Evolutionary conservation across 495 filamentous ascomycete genomes (phyloP).

Genomic region (Peziza echinospora): DNA sequence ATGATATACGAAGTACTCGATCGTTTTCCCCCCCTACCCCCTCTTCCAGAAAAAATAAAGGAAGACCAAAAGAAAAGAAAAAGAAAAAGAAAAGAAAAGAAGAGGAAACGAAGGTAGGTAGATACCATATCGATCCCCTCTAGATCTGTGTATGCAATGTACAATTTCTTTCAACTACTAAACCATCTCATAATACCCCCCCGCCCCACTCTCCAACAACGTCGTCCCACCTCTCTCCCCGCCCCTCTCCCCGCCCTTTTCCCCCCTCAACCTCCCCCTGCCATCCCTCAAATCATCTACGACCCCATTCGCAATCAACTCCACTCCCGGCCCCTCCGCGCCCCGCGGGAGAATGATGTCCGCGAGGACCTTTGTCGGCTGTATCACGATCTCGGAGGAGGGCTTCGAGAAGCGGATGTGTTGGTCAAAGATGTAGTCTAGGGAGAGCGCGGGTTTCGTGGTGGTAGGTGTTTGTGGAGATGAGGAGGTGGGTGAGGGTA

Average conservation of each 20-base stretch:
- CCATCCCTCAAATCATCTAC: slow-evolving; percentile 9
- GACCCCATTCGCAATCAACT: slow-evolving; percentile 15
- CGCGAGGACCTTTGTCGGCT: slow-evolving; percentile 12
- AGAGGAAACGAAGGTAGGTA: too few relatives aligned
- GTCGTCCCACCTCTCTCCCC: background rate
- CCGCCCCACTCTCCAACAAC: background rate
- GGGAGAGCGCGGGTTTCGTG: slow-evolving; percentile 3
- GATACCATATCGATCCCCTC: too few relatives aligned
- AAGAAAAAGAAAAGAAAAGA: too few relatives aligned
- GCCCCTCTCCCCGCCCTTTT: slow-evolving; percentile 3
- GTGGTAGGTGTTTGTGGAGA: too few relatives aligned
- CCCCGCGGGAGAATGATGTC: slow-evolving; percentile 17
- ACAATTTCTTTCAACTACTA: background rate
- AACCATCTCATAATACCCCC: background rate
- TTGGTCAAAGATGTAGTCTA: slow-evolving; percentile 13
- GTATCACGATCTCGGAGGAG: slow-evolving; percentile 11
- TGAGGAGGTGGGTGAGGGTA: too few relatives aligned
- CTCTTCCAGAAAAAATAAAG: too few relatives aligned
- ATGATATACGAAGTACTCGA: too few relatives aligned
- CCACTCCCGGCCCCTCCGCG: slow-evolving; percentile 12
- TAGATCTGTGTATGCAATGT: too few relatives aligned
- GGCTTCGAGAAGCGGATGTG: slow-evolving; percentile 15
- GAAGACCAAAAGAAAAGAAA: too few relatives aligned
- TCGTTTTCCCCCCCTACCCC: too few relatives aligned
- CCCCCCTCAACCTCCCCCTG: background rate